Conservation (phyloP, 2,329 filamentous ascomycete species). For the Akanthomyces uredinophilus region DNA sequence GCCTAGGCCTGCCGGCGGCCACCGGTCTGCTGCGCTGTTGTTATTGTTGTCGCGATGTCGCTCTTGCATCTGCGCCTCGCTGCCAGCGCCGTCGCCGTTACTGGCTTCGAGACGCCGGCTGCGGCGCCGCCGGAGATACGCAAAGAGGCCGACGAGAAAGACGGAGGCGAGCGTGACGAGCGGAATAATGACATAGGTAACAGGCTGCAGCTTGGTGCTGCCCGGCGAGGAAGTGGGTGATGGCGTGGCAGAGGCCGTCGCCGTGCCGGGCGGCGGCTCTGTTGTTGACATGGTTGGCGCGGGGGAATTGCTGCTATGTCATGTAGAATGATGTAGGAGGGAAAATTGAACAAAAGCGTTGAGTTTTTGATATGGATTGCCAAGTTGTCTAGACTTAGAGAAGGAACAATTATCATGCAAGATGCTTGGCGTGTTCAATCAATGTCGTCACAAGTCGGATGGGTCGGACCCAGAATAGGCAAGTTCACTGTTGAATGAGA, state of each 20-base stretch:
- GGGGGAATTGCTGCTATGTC: not conserved
- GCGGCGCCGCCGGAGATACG: conserved; percentile 39
- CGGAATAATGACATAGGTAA: conserved; percentile 52
- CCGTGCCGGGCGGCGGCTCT: not conserved
- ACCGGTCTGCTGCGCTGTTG: not conserved
- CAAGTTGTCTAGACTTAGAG: not conserved
- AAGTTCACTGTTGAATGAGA: not conserved
- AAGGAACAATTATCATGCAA: not conserved
- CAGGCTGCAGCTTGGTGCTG: conserved; percentile 35
- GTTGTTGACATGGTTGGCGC: not conserved
- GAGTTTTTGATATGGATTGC: not conserved
- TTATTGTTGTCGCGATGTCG: not conserved
- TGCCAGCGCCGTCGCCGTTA: not conserved
- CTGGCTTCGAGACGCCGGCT: conserved; percentile 17
- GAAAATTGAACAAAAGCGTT: not conserved
- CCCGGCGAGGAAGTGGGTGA: not conserved
- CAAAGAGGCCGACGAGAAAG: conserved; percentile 32
- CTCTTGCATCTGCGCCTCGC: conserved; percentile 13
- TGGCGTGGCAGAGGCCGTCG: not conserved
- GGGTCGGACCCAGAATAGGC: conserved; percentile 6
- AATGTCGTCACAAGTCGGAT: conserved; percentile 12
- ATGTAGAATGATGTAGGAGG: not conserved
- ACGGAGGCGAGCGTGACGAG: conserved; percentile 40
- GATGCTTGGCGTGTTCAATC: not conserved
- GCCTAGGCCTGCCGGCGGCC: not conserved